Percentiles rank a stretch among this genome's conserved stretches.
phyloP scores from a whole-genome alignment of 208 protist species.

The Tetramitus jugosus region DNA sequence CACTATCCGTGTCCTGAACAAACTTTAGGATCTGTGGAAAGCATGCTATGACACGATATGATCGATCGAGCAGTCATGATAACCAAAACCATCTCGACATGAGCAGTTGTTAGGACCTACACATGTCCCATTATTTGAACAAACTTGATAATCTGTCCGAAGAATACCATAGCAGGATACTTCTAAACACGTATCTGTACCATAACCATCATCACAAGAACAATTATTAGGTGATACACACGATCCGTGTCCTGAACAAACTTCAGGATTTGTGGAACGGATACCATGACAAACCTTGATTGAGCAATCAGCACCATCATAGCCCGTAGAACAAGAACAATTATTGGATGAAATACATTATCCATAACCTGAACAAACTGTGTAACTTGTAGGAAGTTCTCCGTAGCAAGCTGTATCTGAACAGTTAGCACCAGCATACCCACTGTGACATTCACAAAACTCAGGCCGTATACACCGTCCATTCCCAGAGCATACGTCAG shows the following conservation, averaged over 20 bases:
- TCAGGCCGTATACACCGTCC: neutral
- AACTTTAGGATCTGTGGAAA: neutral
- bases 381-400: neutral
- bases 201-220: neutral
- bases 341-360: neutral
- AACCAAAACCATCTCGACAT: neutral
- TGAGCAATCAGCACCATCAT: no score
- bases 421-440: neutral
- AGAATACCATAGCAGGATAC: neutral
- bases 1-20: neutral
- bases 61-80: no score
- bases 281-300: no score
- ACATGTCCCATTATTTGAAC: neutral
- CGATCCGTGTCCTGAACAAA: neutral
- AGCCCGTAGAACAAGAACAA: neutral
- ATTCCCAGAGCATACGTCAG: neutral
- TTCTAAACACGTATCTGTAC: neutral
- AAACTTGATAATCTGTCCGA: no score
- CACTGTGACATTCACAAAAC: neutral
- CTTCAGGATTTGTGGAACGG: no score
- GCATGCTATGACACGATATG: neutral
- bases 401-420: neutral
- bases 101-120: neutral
- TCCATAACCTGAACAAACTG: neutral
- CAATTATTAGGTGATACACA: neutral